A percentile compares a stretch with the other conserved stretches of the same genome.
Conservation (phyloP, 2,329 filamentous ascomycete species). For the Aspergillus sp. region DNA sequence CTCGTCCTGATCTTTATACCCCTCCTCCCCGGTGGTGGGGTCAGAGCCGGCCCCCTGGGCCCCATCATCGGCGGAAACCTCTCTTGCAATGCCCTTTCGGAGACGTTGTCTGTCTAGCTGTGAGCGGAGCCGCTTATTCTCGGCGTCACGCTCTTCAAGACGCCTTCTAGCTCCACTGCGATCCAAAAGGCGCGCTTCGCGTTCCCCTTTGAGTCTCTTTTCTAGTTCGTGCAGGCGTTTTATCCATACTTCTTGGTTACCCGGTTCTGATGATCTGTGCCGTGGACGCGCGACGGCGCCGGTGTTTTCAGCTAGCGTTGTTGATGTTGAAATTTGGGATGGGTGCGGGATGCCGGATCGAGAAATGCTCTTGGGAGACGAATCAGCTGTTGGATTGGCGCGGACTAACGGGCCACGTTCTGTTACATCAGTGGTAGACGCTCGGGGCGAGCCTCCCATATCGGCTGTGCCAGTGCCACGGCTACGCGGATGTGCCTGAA, state of each 20-base stretch:
- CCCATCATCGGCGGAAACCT: slow-evolving; percentile 22
- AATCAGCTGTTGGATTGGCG: slow-evolving; percentile 54
- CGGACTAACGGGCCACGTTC: slow-evolving; percentile 54
- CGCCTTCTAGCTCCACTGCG: slow-evolving; percentile 78
- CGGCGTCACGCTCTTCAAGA: slow-evolving; percentile 70
- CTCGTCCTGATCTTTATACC: slow-evolving; percentile 25
- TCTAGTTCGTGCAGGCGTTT: slow-evolving; percentile 85
- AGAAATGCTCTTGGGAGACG: slow-evolving; percentile 19
- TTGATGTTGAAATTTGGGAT: slow-evolving; percentile 33
- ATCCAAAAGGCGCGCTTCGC: slow-evolving; percentile 82
- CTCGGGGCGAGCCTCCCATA: slow-evolving; percentile 36
- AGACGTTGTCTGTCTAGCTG: slow-evolving; percentile 61
- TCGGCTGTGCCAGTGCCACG: slow-evolving; percentile 41
- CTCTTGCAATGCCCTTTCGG: slow-evolving; percentile 31
- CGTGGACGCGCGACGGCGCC: slow-evolving; percentile 28
- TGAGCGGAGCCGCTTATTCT: slow-evolving; percentile 69
- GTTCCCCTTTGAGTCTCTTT: slow-evolving; percentile 81
- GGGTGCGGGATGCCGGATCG: slow-evolving; percentile 37
- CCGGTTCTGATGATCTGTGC: slow-evolving; percentile 26
- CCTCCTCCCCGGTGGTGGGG: slow-evolving; percentile 11
- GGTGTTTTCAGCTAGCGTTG: slow-evolving; percentile 30
- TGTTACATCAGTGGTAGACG: slow-evolving; percentile 24
- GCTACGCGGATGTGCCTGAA: slow-evolving; percentile 64
- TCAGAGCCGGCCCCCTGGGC: slow-evolving; percentile 13
- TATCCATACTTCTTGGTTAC: slow-evolving; percentile 74